These are phyloP conservation scores for Ormosia semicastrata DNA, from an alignment of 306 rosid species.

Conservation along the genomic window DNA sequence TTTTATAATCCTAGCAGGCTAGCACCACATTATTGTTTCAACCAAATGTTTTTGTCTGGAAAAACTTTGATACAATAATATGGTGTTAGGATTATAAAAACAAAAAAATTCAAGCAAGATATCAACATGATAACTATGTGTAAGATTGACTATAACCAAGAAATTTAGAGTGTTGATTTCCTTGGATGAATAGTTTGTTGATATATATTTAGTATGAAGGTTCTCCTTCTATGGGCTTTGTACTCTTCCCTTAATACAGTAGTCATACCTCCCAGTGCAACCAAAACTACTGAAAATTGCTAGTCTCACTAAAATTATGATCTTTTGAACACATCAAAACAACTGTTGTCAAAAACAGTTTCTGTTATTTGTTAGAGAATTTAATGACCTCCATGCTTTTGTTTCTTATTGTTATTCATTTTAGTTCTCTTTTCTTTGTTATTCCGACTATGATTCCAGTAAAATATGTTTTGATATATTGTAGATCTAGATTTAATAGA, in stretches of 20 bases:
- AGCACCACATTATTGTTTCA: not conserved
- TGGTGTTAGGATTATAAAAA: too few species aligned
- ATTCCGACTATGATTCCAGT: not conserved
- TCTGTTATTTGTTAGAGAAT: not conserved
- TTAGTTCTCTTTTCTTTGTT: slow-evolving; percentile 15
- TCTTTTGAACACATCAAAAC: not conserved
- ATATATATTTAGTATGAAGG: not conserved
- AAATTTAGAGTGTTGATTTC: not conserved
- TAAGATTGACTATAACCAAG: not conserved
- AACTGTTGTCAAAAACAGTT: not conserved
- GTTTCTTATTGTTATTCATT: not conserved
- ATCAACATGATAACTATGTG: not conserved
- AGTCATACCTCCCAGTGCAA: not conserved
- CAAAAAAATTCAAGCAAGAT: not conserved
- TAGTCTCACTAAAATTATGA: not conserved
- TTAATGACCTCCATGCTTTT: not conserved
- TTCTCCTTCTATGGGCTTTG: not conserved
- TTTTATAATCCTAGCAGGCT: not conserved
- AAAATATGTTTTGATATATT: slow-evolving; percentile 10
- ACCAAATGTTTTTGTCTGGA: not conserved
- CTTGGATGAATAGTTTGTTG: slow-evolving; percentile 4
- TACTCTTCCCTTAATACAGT: not conserved
- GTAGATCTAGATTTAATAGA: not conserved
- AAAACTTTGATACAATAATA: too few species aligned
- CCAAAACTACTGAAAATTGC: not conserved